Base-by-base conservation (phyloP, 2,329 filamentous ascomycete species). In the Fusarium sacchari region DNA sequence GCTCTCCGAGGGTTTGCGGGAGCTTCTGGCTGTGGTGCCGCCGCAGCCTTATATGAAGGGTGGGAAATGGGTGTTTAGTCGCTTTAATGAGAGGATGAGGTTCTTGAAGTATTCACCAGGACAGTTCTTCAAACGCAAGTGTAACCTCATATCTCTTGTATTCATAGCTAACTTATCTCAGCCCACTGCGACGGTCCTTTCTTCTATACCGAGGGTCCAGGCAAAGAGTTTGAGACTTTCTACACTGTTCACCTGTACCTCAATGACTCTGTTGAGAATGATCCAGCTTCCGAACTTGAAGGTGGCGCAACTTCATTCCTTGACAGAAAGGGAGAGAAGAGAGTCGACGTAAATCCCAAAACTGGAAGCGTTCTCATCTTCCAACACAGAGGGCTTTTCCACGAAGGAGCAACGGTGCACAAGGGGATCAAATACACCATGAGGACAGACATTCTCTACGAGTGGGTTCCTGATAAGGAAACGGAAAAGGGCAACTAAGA, bases 41-140 rank as follows among this genome's bases (percentile, higher is more conserved):
- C 72, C 79, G 28, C 75, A 80, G 12, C 64, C 75, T 26, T 65
- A 66, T 26, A 64, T 64, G 32, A 70, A 71, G 7, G 71, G 66
- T 34, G 78, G 77, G 8, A 72, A 77, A 53, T 87, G 86, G 85
- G 78, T 80, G 55, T 86, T 88, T 71, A 69, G 80, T 39, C 74
- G 91, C 15, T 80, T 94, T 46, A 96, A 96, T 79, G 89, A 94
- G 79, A 84, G 93, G 40, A 87, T 95, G 87, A 85, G 94, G 34
- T 95, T 95, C 76, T 82, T 97, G 57, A 91, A 89, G 77, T 96
- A 96, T 79, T 86, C 86, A 0, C 82, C 86, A 0, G 93, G 93
- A 1, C 90, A 95, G 76, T 96, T 91, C 79, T 96, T 97, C 77
- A 88, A 86, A 68, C 86, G 84, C 85, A 63, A 79, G 83, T 61